Base-by-base conservation (phyloP, 306 rosid species). In the Morella rubra region DNA sequence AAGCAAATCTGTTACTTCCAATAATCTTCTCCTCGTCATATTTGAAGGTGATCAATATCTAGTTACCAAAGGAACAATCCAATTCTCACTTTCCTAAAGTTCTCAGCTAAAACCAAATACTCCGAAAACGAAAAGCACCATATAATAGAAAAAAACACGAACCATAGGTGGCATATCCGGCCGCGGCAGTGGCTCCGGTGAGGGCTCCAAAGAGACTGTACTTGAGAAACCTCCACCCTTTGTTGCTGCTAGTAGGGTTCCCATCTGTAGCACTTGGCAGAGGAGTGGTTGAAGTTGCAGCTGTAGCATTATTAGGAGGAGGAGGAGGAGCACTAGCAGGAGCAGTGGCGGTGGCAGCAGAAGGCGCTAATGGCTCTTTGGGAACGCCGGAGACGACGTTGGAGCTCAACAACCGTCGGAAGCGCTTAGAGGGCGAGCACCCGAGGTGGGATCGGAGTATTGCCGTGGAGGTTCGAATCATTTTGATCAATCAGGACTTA, bases 161-260 rank as follows among this genome's bases (percentile, higher is more conserved):
- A 85, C 92, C 92, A 67, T 77, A 88, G 47, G 88, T 76, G 45
- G 79, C 84, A 56, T 84, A 86, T 18, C 88, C 86, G 52, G 87
- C 67, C 41, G 71, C 49, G 1, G 83, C 84, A 13, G 84, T 44
- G 76, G 82, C 85, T 9, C 85, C 90, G 2, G 86, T 81, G 73
- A 88, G 71, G 61, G 84, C 85, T 60, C 79, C 89, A 32, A 84
- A 22, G 56, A 88, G 20, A 27, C 85, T 13, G 71, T 88, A 86
- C 77, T 76, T 85, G 16, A 88, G 49, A 50, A 88, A 84, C 42
- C 51, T 81, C 86, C 75, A 69, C 0, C 84, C 27, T 44, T 75
- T 84, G 2, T 76, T 72, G 14, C 22, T 42, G n/a, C 62, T 49
- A 22, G 87, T 62, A 9, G 81, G 69, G 49, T 20, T 73, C 32